These are phyloP conservation scores for Xylaria sp. DNA, from an alignment of 2,329 filamentous ascomycete genomes.

Conservation along the genomic window DNA sequence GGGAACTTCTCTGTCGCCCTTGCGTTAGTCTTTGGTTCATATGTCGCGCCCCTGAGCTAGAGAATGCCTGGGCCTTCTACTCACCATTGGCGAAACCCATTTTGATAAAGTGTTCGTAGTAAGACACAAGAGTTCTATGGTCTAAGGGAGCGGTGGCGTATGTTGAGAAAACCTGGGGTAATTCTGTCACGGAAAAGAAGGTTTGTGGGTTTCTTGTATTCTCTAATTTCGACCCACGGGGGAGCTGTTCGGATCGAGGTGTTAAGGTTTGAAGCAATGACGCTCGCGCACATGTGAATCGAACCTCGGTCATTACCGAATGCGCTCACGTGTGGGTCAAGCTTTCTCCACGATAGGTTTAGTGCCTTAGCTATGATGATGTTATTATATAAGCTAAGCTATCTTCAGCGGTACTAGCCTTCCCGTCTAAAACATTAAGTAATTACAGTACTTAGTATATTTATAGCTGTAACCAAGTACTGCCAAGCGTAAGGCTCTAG, in stretches of 20 bases:
- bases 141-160: slow-evolving; percentile 4
- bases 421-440: not conserved
- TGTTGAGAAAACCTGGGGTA: slow-evolving; percentile 14
- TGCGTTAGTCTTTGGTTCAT: slow-evolving; percentile 22
- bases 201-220: slow-evolving; percentile 36
- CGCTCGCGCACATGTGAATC: slow-evolving; percentile 49
- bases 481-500: not conserved
- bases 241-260: slow-evolving; percentile 37
- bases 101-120: slow-evolving; percentile 46
- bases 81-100: slow-evolving; percentile 82
- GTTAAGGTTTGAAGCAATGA: slow-evolving; percentile 42
- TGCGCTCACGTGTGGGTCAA: slow-evolving; percentile 40
- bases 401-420: not conserved
- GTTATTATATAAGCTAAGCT: not conserved
- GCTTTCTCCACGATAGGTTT: not conserved
- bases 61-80: slow-evolving; percentile 41
- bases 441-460: not conserved
- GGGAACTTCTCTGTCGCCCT: slow-evolving; percentile 77
- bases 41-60: slow-evolving; percentile 12
- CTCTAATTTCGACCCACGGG: slow-evolving; percentile 12
- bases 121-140: slow-evolving; percentile 13
- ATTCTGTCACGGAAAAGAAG: slow-evolving; percentile 14
- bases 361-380: slow-evolving; percentile 16
- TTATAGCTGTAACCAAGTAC: no score
- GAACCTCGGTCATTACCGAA: slow-evolving; percentile 49